A percentile compares a stretch with the other conserved stretches of the same genome.
These are phyloP conservation scores for Trifolium dubium DNA, from an alignment of 306 rosid genomes.

Conservation along the genomic window DNA sequence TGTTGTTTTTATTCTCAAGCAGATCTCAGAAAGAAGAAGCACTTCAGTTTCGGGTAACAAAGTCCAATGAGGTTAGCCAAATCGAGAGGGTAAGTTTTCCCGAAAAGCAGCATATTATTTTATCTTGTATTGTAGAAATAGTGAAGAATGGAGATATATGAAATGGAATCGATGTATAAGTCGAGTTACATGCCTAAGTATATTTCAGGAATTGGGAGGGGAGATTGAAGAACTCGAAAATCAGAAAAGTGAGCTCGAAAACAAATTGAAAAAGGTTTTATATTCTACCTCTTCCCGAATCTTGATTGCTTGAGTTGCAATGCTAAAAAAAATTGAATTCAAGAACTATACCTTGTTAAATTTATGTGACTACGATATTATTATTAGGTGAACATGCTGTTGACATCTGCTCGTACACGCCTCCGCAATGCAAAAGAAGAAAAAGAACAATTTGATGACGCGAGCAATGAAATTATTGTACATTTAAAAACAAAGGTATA, in stretches of 20 bases:
- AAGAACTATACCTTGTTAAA: slow-evolving; percentile 12
- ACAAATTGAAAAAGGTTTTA: slow-evolving; percentile 69
- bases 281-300: not conserved
- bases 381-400: slow-evolving; percentile 63
- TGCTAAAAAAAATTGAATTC: slow-evolving; percentile 20
- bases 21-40: slow-evolving; percentile 93
- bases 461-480: slow-evolving; percentile 71
- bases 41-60: slow-evolving; percentile 69
- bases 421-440: slow-evolving; percentile 86
- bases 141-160: slow-evolving; percentile 11
- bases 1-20: slow-evolving; percentile 43
- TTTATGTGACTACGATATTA: slow-evolving; percentile 31
- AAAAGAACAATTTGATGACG: slow-evolving; percentile 85
- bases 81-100: slow-evolving; percentile 75
- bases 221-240: slow-evolving; percentile 78
- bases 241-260: slow-evolving; percentile 78
- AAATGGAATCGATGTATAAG: not conserved
- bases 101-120: slow-evolving; percentile 30
- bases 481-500: slow-evolving; percentile 79
- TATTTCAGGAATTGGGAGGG: slow-evolving; percentile 68
- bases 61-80: slow-evolving; percentile 73
- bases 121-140: slow-evolving; percentile 23
- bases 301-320: slow-evolving; percentile 20
- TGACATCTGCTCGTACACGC: slow-evolving; percentile 62
- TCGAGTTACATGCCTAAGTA: slow-evolving; percentile 12